Evolutionary conservation across 148 eudicot genomes (phyloP), one percentile per base, ranked within the genome.

Genomic region (Polygonum maritimum): DNA sequence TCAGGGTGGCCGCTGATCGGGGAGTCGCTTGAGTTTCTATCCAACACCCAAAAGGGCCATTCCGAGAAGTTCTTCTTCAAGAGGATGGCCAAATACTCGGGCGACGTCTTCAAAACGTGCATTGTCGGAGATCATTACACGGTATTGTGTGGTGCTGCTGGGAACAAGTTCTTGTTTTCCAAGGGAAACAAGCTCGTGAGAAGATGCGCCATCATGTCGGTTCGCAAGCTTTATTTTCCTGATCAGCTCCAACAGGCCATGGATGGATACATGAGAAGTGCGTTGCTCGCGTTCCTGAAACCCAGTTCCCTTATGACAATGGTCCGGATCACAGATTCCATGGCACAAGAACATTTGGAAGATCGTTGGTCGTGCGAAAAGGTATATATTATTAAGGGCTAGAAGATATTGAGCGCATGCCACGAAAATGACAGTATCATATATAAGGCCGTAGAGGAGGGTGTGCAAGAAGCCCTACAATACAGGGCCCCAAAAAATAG

Each of bases 261-360:
- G 55, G 55, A 51, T 51, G n/a, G 16, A 51, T 51, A 14, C n/a
- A 86, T 54, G 84, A 87, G 81, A 92, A 63, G 86, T 83, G 65
- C 87, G 87, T 77, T 87, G 86, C 15, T 93, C 90, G 2, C 86
- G n/a, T 89, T 91, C 82, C 0, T 89, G 8, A 41, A 41, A 41
- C 6, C 45, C 6, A 5, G 45, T 41, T 41, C 8, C 45, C 45
- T 41, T 7, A 41, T 1, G 8, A 41, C 45, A 4, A 41, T 89
- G 76, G 76, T 91, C 1, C 82, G 91, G 3, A 71, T 88, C 73
- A 91, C 89, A 93, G 96, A 91, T 71, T 41, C 54, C 11, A 83
- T 89, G 5, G 92, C 91, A 0, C 84, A 81, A 22, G 76, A 78
- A 2, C 96, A 91, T 39, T 87, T 91, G 96, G 90, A 91, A 55